Evolutionary conservation across 768 basidiomycete genomes (phyloP), one percentile per base, ranked within the genome.

Genomic region (Panaeolus cyanescens): DNA sequence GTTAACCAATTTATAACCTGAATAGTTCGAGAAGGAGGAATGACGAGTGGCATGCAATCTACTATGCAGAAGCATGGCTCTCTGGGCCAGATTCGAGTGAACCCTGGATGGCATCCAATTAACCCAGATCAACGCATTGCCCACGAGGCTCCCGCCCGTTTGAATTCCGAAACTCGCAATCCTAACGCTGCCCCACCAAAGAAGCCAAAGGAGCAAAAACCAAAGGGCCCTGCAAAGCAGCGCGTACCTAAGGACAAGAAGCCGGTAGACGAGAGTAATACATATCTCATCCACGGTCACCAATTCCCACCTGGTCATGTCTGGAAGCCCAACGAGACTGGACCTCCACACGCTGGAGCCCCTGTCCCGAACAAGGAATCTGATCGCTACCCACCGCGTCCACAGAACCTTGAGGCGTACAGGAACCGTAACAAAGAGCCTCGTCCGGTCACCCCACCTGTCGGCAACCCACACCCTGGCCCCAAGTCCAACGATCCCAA

Each of bases 111-210:
- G 59, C 56, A 61, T 1, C 59, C 61, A 37, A 58, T 60, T 30
- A 57, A 56, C 56, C 60, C 64, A 15, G 42, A 59, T 19, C 64
- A 65, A 59, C 60, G 36, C 9, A 57, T 57, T 20, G 64, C 57
- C 45, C 64, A 65, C 34, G 64, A 65, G 39, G 64, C 64, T 5
- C 61, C 64, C 4, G 64, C 32, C 30, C 59, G 40, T 19, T 22
- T 42, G 19, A 42, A 42, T 20, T 20, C 19, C 3, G 19, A 42
- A 20, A 42, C 40, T 20, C 6, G 3, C 3, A 20, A 42, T 12
- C 40, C 40, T 22, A 42, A 42, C 13, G 40, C 40, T 20, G 5
- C n/a, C n/a, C n/a, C 40, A 42, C 12, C 12, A 42, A 42, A 42
- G 40, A 42, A 42, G 19, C 40, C 40, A 20, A 42, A 42, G 19